A percentile compares a stretch with the other conserved stretches of the same genome.
These are phyloP conservation scores for Entoloma clypeatum DNA, from an alignment of 1,284 basidiomycete species.

Conservation along the genomic window DNA sequence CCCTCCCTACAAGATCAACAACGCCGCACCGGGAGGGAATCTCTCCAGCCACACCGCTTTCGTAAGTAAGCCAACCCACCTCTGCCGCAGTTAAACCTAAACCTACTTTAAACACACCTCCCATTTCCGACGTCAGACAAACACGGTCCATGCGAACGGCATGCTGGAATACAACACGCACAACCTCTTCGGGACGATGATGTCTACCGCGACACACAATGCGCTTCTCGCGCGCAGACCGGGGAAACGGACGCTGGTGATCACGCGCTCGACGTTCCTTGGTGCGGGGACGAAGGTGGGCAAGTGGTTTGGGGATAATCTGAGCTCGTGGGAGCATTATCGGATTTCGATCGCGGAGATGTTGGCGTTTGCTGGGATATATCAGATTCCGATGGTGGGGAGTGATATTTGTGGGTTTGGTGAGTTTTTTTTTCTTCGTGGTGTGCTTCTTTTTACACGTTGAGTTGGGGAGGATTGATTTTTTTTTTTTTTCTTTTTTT, in stretches of 20 bases:
- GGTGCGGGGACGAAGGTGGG: constrained; percentile 61
- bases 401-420: constrained; percentile 66
- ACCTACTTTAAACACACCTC: too few relatives aligned
- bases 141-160: constrained; percentile 59
- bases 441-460: not conserved
- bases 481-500: not conserved
- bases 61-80: constrained; percentile 30
- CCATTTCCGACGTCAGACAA: constrained; percentile 34
- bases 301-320: constrained; percentile 72
- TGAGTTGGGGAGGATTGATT: too few relatives aligned
- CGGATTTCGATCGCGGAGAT: constrained; percentile 58
- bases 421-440: constrained; percentile 23
- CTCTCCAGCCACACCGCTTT: constrained; percentile 54
- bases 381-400: constrained; percentile 68
- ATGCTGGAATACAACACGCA: constrained; percentile 63
- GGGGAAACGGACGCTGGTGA: constrained; percentile 57
- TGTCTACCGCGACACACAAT: constrained; percentile 58
- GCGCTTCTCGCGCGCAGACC: constrained; percentile 62
- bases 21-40: constrained; percentile 40
- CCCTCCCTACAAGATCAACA: constrained; percentile 58
- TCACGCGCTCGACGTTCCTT: constrained; percentile 71
- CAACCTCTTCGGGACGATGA: constrained; percentile 71
- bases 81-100: not conserved
- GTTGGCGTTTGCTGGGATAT: constrained; percentile 58
- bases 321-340: constrained; percentile 56